A percentile compares a stretch with the other conserved stretches of the same genome.
Conservation (phyloP, 2,329 filamentous ascomycete genomes). For the Rutstroemia sydowiana region DNA sequence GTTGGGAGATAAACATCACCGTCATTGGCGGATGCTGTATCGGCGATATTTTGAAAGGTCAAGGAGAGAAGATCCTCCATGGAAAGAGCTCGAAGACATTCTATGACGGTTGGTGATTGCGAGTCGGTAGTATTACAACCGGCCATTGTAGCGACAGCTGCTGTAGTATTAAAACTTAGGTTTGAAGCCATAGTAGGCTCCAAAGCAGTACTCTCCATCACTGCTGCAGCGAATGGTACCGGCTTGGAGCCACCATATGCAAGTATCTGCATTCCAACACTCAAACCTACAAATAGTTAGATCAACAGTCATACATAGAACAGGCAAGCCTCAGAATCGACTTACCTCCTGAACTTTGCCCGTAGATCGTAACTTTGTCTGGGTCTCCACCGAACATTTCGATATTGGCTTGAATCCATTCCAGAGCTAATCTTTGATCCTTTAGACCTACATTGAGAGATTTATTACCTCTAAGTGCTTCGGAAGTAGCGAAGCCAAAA, state of each 20-base stretch:
- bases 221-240: constrained; percentile 39
- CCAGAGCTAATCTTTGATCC: constrained; percentile 33
- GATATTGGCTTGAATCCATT: constrained; percentile 53
- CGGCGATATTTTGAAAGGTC: constrained; percentile 35
- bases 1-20: constrained; percentile 45
- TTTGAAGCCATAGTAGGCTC: constrained; percentile 44
- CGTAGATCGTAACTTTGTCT: constrained; percentile 50
- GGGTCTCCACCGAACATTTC: constrained; percentile 51
- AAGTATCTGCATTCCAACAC: constrained; percentile 41
- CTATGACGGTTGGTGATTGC: constrained; percentile 35
- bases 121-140: constrained; percentile 37
- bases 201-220: constrained; percentile 41
- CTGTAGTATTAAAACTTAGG: constrained; percentile 41
- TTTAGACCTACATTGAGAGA: constrained; percentile 32
- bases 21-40: constrained; percentile 38
- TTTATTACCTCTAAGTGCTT: constrained; percentile 33
- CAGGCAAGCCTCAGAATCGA: constrained; percentile 43
- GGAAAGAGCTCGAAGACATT: constrained; percentile 39
- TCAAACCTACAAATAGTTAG: constrained; percentile 29
- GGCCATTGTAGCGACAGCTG: constrained; percentile 34
- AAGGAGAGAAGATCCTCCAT: constrained; percentile 38
- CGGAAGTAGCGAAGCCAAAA: constrained; percentile 60
- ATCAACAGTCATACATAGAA: constrained; percentile 17
- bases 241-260: constrained; percentile 39
- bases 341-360: constrained; percentile 47